These are phyloP conservation scores for Antitrichia curtipendula DNA, from an alignment of 225 moss, liverwort and hornwort genomes.

Conservation along the genomic window DNA sequence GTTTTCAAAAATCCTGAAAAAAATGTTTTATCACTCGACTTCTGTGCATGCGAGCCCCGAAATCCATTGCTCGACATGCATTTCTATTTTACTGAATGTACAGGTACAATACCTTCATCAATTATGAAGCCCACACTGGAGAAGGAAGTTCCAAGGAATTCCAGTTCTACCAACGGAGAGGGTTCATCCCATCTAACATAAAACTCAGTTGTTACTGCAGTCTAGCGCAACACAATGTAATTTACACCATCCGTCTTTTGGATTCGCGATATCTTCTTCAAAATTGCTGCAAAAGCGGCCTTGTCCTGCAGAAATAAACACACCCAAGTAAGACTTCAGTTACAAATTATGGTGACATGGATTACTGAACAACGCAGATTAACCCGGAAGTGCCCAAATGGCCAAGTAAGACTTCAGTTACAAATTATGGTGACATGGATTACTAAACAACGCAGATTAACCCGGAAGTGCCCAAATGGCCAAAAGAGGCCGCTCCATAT, in stretches of 20 bases:
- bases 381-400: neutral
- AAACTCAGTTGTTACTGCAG: neutral
- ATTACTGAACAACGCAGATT: neutral
- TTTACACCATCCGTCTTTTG: constrained; percentile 83
- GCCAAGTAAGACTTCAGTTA: too few relatives aligned
- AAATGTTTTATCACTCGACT: neutral
- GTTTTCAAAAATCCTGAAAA: neutral
- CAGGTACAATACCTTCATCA: neutral
- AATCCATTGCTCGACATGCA: neutral
- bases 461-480: neutral
- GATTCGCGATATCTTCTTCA: constrained; percentile 99
- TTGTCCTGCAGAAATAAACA: constrained; percentile 63
- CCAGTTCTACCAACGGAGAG: neutral
- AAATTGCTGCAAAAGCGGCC: constrained; percentile 82
- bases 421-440: too few relatives aligned
- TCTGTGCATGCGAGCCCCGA: neutral
- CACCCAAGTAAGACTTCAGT: neutral
- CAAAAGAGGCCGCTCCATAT: neutral
- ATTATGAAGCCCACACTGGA: neutral
- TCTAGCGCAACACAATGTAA: constrained; percentile 73
- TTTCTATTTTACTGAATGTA: constrained; percentile 5
- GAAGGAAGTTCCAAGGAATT: neutral
- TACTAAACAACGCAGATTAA: neutral
- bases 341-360: neutral
- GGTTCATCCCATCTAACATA: neutral